These are phyloP conservation scores for Spiraea crenata DNA, from an alignment of 331 rosid species.

Conservation along the genomic window DNA sequence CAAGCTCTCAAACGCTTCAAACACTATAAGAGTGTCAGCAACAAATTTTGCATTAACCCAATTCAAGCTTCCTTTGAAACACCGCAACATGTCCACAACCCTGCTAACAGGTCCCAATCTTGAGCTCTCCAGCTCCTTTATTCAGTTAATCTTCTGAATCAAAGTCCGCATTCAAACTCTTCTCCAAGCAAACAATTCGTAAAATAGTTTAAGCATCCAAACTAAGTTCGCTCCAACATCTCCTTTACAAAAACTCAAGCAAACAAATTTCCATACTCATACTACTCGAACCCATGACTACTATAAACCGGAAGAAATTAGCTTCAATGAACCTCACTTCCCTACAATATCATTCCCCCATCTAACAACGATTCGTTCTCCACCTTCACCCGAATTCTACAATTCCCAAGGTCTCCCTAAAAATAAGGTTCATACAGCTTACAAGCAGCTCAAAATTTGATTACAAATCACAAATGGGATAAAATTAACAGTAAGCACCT, in stretches of 20 bases:
- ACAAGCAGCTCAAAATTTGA: not conserved
- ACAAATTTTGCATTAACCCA: not conserved
- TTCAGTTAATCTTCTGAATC: not conserved
- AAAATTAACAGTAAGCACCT: not conserved
- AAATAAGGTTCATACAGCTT: not conserved
- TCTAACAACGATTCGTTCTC: not conserved
- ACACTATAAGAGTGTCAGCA: not conserved
- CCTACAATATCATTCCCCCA: not conserved
- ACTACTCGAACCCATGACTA: not conserved
- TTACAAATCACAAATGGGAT: not conserved
- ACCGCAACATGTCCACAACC: not conserved
- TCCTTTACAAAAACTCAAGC: not conserved
- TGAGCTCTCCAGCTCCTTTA: not conserved
- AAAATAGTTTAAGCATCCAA: not conserved
- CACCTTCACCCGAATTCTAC: conserved; percentile 1
- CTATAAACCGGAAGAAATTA: not conserved
- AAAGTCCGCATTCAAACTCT: not conserved
- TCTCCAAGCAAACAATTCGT: not conserved
- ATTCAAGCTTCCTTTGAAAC: not conserved
- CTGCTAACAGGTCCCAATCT: not conserved
- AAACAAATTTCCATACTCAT: not conserved
- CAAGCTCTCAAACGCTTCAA: not conserved
- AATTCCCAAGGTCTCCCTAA: not conserved
- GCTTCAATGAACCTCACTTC: not conserved
- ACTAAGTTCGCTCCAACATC: not conserved